Evolutionary conservation across 306 rosid species (phyloP), one percentile per base, ranked within the genome.

Genomic region (Abrus precatorius): DNA sequence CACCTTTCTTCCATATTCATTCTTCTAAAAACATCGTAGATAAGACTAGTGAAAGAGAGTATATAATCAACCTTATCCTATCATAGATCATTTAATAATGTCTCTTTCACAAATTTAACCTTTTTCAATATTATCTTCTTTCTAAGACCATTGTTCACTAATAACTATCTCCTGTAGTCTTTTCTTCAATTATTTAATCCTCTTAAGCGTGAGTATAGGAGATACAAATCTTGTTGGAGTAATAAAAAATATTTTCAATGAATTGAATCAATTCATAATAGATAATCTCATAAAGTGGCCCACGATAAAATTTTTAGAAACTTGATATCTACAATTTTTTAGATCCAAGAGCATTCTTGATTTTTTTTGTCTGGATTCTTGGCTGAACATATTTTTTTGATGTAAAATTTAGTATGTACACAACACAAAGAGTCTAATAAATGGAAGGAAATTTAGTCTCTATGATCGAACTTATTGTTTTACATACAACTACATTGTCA

Each of bases 341-440:
- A 8, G 52, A 47, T 47, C 13, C 52, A 47, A 47, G 13, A 8
- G 9, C 13, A 20, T 20, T 20, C 20, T 20, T 20, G 20, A 20
- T 20, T 20, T 20, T 20, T 20, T 20, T 20, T 20, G 0, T 20
- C 20, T 20, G 20, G 20, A 20, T 20, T 20, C 20, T 20, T 20
- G 20, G 20, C 20, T 20, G 20, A 20, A 20, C 20, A 10, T 50
- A 50, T 50, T 13, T 50, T 9, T 11, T 27, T n/a, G 9, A 59
- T 3, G 43, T 13, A 61, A 61, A 45, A 32, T 61, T 33, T 1
- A 34, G 7, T 0, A 45, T 61, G 10, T 63, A 9, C 9, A 63
- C 69, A 13, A 12, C 57, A 47, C 56, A 69, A 28, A 59, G 59
- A 45, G 56, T 69, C 74, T 43, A 47, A 20, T 27, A 69, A 6